Evolutionary conservation across 2,329 filamentous ascomycete genomes (phyloP), one percentile per base, ranked within the genome.

Genomic region (Colletotrichum aenigma): DNA sequence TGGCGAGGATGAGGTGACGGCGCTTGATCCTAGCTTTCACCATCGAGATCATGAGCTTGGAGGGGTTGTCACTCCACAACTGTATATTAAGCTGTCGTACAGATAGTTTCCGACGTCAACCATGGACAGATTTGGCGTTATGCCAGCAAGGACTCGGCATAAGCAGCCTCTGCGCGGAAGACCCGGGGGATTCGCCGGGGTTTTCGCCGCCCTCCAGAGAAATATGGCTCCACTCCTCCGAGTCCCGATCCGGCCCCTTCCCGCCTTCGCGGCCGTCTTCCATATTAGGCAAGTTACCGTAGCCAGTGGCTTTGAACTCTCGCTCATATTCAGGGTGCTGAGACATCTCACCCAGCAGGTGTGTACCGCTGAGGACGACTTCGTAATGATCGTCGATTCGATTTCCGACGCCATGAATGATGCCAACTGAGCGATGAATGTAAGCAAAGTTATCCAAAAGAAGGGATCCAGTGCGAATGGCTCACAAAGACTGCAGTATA

Each of bases 401-500:
- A 4, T 18, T 68, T 3, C 65, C 52, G 6, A 69, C 52, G 4
- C 70, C 70, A 3, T n/a, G n/a, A 15, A 68, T 36, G 13, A 72
- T 61, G 15, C 70, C 70, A 12, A 68, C 70, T 72, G 8, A 21
- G 12, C 18, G 4, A 2, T 2, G 12, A 32, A 16, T 30, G 21
- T 56, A 21, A 58, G 24, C 9, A 26, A 38, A 7, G 8, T 0
- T 15, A 24, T 9, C 10, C 10, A 30, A 8, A 74, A 10, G 5
- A 30, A 16, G 16, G 16, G 28, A 30, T 60, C 2, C 18, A 60
- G n/a, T 10, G 7, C 4, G 3, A 12, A 30, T 30, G 26, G 3
- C 78, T 78, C 70, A 79, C 78, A 80, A 9, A 76, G 62, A n/a
- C 77, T 79, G 38, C 70, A 78, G 56, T 79, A 80, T 6, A 79